Base-by-base conservation (phyloP, 345 rosid species). In the Populus deltoides region DNA sequence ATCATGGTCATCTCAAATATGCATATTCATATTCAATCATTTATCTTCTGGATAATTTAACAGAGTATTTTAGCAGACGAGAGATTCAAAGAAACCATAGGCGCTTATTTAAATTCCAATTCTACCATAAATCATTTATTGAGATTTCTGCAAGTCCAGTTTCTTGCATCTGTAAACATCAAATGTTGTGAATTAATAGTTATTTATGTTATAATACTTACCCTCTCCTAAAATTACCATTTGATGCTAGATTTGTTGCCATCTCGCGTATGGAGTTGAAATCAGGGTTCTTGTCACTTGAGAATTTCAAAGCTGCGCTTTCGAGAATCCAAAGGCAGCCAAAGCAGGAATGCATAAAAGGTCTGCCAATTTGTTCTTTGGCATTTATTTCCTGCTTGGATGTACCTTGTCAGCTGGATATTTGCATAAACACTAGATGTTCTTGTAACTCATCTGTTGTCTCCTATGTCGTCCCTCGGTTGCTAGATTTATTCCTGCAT, bases 321-420 rank as follows among this genome's bases (percentile, higher is more conserved):
- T 83, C 89, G 47, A 85, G 87, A 75, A 83, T 86, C 78, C 92
- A 88, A 78, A 88, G 93, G 83, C 92, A 92, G 78, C 92, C 93
- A 39, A 91, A 95, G 85, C 83, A 86, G 83, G 98, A 93, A 90
- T 83, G 89, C 77, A 80, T 92, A 81, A 91, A 79, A 89, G 99
- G 98, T 91, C 75, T 55, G 76, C 29, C 31, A 16, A 73, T 68
- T 71, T 74, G 15, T 70, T 41, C 47, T 16, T 24, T 38, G 63
- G 18, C 29, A 8, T 20, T 62, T 68, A 59, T 47, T 36, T 51
- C 16, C 16, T 68, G 24, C 57, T 25, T 33, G 36, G 36, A 33
- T 33, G 66, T 25, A 5, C 66, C 55, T n/a, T 63, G 13, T 16
- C 13, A 3, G 1, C 25, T 73, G 59, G 20, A 47, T 49, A 71